Conservation (phyloP, 768 basidiomycete genomes). For the Pisolithus tinctorius region DNA sequence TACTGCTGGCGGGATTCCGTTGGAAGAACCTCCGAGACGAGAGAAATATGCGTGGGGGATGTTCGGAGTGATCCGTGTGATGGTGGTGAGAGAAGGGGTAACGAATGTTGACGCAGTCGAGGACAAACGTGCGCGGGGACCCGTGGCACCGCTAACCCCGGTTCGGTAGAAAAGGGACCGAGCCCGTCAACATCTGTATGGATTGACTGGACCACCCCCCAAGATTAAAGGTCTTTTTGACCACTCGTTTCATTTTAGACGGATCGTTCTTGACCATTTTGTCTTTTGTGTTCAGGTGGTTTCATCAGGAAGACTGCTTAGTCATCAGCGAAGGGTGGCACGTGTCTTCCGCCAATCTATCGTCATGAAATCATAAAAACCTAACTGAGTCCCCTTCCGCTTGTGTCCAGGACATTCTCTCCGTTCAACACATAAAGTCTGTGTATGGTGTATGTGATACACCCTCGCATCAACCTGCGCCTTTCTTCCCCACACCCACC, state of each 20-base stretch:
- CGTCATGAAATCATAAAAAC: conserved; percentile 25
- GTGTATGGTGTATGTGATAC: too few relatives aligned
- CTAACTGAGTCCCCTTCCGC: conserved; percentile 2
- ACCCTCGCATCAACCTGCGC: neutral
- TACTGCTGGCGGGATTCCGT: conserved; percentile 11
- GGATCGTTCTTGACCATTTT: neutral
- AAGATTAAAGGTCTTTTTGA: neutral
- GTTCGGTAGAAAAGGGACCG: conserved; percentile 20
- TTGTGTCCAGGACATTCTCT: neutral
- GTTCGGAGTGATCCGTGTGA: neutral
- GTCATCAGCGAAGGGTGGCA: conserved; percentile 26
- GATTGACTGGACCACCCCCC: neutral
- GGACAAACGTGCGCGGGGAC: conserved; percentile 31
- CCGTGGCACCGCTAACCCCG: conserved; percentile 26
- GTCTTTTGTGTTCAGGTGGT: neutral
- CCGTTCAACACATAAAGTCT: neutral
- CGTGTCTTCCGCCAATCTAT: conserved; percentile 26
- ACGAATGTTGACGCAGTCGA: conserved; percentile 9
- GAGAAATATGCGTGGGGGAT: neutral
- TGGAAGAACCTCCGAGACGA: neutral
- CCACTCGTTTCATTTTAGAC: neutral
- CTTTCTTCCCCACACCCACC: neutral
- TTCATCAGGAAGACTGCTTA: conserved; percentile 15
- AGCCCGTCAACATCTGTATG: neutral
- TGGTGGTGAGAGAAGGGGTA: neutral